Evolutionary conservation across 2,329 filamentous ascomycete genomes (phyloP).

Genomic region (Chaetomium strumarium): DNA sequence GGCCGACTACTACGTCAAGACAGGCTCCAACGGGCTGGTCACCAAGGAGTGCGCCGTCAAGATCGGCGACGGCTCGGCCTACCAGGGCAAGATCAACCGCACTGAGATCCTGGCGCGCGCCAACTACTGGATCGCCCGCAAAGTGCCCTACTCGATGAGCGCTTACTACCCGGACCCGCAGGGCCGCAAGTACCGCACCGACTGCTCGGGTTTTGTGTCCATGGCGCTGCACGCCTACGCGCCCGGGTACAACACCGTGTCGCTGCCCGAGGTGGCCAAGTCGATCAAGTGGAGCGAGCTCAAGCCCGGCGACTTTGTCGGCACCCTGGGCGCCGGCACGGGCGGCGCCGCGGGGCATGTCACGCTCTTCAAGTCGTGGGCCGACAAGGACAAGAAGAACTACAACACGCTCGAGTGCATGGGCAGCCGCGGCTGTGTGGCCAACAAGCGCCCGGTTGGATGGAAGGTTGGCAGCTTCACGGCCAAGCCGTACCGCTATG

Average conservation of each 20-base stretch:
- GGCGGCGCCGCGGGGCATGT: constrained; percentile 14
- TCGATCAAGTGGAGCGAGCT: constrained; percentile 8
- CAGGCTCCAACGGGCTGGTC: constrained; percentile 13
- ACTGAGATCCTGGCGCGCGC: constrained; percentile 15
- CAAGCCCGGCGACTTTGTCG: constrained; percentile 15
- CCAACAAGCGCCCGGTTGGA: constrained; percentile 6
- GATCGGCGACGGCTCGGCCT: neutral
- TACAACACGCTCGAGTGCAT: constrained; percentile 16
- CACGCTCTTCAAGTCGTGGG: constrained; percentile 12
- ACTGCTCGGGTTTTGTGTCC: constrained; percentile 17
- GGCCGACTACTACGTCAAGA: constrained; percentile 20
- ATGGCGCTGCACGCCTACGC: constrained; percentile 15
- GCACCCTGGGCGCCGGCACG: constrained; percentile 15
- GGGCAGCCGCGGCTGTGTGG: constrained; percentile 10
- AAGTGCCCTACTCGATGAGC: constrained; percentile 15
- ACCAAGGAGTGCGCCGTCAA: constrained; percentile 4
- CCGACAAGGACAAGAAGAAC: neutral
- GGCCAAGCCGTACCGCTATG: constrained; percentile 17
- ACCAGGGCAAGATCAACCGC: constrained; percentile 14
- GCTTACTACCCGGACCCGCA: constrained; percentile 11
- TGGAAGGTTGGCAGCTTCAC: constrained; percentile 8
- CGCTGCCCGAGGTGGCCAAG: constrained; percentile 7
- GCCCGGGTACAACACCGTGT: constrained; percentile 16
- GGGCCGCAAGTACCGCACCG: constrained; percentile 16
- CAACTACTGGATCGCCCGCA: constrained; percentile 7